Conservation (phyloP, 257 asterid genomes). For the Craterostigma plantagineum region DNA sequence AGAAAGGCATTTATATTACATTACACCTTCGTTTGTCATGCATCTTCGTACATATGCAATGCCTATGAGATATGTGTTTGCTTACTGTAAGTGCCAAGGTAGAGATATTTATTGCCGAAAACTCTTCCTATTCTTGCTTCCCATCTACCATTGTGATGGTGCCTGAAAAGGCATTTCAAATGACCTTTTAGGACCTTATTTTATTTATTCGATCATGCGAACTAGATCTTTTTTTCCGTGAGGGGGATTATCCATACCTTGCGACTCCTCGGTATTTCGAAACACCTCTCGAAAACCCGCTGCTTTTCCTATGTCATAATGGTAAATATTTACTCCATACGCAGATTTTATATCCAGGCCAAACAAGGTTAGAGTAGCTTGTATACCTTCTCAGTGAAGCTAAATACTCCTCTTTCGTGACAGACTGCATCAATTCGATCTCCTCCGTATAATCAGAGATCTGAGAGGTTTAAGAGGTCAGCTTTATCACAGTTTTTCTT, state of each 20-base stretch:
- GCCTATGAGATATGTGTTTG: not conserved
- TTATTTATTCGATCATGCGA: no score
- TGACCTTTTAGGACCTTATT: conserved; percentile 1
- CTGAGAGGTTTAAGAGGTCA: conserved; percentile 8
- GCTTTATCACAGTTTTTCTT: not conserved
- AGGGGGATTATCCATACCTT: conserved; percentile 21
- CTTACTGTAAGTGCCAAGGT: conserved; percentile 53
- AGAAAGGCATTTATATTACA: not conserved
- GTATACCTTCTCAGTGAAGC: conserved; percentile 40
- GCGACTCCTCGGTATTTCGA: conserved; percentile 87
- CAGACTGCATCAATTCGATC: conserved; percentile 25
- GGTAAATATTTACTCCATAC: not conserved
- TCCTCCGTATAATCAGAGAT: conserved; percentile 28
- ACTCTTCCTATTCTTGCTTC: conserved; percentile 57
- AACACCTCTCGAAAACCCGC: conserved; percentile 80
- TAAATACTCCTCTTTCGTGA: conserved; percentile 39
- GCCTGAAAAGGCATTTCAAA: conserved; percentile 19
- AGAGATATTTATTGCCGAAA: conserved; percentile 47
- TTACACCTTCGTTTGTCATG: not conserved
- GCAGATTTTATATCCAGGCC: not conserved
- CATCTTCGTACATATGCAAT: not conserved
- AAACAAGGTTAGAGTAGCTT: not conserved
- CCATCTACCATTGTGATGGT: conserved; percentile 60
- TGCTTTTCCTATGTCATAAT: conserved; percentile 31
- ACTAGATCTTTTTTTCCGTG: no score